Evolutionary conservation across 768 basidiomycete species (phyloP).

Genomic region (Phaeolepiota aurea): DNA sequence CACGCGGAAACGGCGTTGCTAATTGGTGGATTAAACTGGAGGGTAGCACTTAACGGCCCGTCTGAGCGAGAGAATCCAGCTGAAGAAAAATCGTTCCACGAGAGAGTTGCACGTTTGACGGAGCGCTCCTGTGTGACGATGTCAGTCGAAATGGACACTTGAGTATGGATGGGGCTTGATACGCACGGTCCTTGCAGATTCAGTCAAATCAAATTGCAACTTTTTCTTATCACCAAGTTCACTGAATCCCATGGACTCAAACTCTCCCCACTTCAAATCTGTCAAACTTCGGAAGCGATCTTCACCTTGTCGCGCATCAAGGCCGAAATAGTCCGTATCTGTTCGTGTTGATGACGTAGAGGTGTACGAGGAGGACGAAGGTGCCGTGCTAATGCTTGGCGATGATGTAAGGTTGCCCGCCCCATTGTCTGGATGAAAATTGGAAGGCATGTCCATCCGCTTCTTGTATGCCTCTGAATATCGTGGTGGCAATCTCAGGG

Average conservation of each 20-base stretch:
- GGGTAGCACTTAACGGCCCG: slow-evolving; percentile 65
- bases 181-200: slow-evolving; percentile 64
- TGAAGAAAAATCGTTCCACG: slow-evolving; percentile 85
- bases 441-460: slow-evolving; percentile 59
- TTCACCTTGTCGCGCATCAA: slow-evolving; percentile 37
- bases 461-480: slow-evolving; percentile 75
- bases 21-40: slow-evolving; percentile 63
- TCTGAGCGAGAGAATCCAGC: slow-evolving; percentile 79
- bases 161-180: background rate
- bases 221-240: slow-evolving; percentile 53
- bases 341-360: slow-evolving; percentile 16
- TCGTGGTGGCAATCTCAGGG: slow-evolving; percentile 50
- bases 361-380: slow-evolving; percentile 31
- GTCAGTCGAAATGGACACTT: background rate
- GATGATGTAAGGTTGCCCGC: slow-evolving; percentile 20
- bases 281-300: slow-evolving; percentile 76
- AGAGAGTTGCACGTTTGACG: slow-evolving; percentile 75
- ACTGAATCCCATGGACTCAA: slow-evolving; percentile 78
- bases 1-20: slow-evolving; percentile 50
- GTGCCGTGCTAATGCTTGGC: slow-evolving; percentile 27
- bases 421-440: slow-evolving; percentile 46
- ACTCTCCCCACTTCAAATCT: slow-evolving; percentile 88
- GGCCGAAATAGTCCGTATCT: slow-evolving; percentile 29
- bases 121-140: slow-evolving; percentile 48
- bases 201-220: slow-evolving; percentile 88